Base-by-base conservation (phyloP, 2,329 filamentous ascomycete genomes). In the Aspergillus proliferans region DNA sequence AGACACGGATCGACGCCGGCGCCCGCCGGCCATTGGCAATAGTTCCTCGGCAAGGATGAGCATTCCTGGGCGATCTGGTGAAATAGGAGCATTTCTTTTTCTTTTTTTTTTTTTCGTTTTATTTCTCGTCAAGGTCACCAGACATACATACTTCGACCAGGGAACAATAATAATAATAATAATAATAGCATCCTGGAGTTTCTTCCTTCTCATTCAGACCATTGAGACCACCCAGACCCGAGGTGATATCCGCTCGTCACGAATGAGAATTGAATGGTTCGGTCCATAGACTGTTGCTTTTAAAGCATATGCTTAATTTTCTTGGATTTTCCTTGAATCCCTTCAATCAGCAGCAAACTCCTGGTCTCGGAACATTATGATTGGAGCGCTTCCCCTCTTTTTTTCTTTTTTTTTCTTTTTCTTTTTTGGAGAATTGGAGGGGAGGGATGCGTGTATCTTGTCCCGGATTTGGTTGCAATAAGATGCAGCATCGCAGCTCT, bases 21-120 rank as follows among this genome's bases (percentile, higher is more conserved):
- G 58, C 58, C 61, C 59, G 60, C 46, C 56, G 50, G 59, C 61
- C 61, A 65, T 64, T 65, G 59, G 58, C 65, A 67, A 67, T 67
- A 68, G 65, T 68, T 55, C 46, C 56, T 62, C 58, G 59, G 55
- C 61, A 66, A 54, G 58, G 57, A 61, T 57, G 56, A 45, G 47
- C 28, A 45, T 45, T 39, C 47, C 36, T 46, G 18, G 38, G 38
- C 5, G 38, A 40, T 15, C 38, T 19, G 18, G 38, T 47, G 14
- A 18, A 21, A 39, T 46, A 46, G 42, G 38, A 30, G 26, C 26
- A 30, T 30, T 12, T 4, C 10, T 10, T 10, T 24, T 26, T 10
- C 4, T 26, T 7, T 12, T 5, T 30, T 12, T 30, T 9, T 30
- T 28, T 26, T 18, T 40, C 7, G 18, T 21, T 12, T 40, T 8